Conservation (phyloP, 371 early-diverging fungal species). For the Smittium culicis region DNA sequence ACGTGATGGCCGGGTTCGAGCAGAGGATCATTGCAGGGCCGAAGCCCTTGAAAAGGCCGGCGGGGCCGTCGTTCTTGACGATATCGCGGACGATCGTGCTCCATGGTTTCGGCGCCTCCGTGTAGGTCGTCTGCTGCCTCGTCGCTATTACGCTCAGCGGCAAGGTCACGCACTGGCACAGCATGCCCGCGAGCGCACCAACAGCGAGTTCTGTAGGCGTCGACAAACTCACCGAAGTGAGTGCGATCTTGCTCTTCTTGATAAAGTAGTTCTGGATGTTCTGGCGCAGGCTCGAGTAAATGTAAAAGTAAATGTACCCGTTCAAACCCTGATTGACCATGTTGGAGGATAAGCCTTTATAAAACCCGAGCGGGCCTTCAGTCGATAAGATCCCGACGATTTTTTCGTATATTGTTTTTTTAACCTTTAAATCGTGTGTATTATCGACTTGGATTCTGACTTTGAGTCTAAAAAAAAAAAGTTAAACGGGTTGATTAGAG, state of each 20-base stretch:
- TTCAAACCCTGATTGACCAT: slow-evolving; percentile 74
- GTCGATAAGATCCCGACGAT: slow-evolving; percentile 54
- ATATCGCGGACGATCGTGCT: slow-evolving; percentile 55
- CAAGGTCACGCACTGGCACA: slow-evolving; percentile 79
- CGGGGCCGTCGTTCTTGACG: slow-evolving; percentile 62
- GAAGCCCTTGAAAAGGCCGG: slow-evolving; percentile 78
- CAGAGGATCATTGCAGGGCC: slow-evolving; percentile 80
- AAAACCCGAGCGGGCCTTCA: slow-evolving; percentile 85
- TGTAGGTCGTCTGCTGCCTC: slow-evolving; percentile 60
- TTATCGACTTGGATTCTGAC: too few species aligned
- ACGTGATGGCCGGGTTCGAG: slow-evolving; percentile 93
- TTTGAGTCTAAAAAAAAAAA: too few species aligned
- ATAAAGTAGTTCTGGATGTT: neutral
- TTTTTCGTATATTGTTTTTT: too few species aligned
- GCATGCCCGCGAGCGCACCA: slow-evolving; percentile 82
- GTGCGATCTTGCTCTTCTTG: neutral
- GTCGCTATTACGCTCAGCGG: slow-evolving; percentile 91
- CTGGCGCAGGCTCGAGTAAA: slow-evolving; percentile 43
- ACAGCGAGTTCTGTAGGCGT: slow-evolving; percentile 72
- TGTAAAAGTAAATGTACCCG: slow-evolving; percentile 91
- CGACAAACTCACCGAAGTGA: slow-evolving; percentile 43
- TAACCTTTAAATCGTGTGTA: too few species aligned
- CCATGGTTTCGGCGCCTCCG: slow-evolving; percentile 36
- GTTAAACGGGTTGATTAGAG: too few species aligned
- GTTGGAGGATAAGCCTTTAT: slow-evolving; percentile 78